Percentiles rank a stretch among this genome's conserved stretches.
Evolutionary conservation across 768 basidiomycete species (phyloP).

Genomic region (Mycena floridula): DNA sequence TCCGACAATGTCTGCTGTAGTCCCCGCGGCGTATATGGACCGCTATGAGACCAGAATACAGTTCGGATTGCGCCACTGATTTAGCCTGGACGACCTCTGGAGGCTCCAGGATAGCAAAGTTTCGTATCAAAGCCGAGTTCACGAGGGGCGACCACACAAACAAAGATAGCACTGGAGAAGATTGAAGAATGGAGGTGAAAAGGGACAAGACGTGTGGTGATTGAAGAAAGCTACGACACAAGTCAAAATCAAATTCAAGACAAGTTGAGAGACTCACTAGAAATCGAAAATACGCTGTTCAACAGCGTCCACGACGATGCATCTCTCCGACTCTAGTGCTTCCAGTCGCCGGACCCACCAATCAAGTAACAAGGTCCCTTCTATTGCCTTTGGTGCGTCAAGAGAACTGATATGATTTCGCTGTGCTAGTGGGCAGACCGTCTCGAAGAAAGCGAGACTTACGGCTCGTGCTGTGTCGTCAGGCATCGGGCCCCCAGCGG

Average conservation of each 20-base stretch:
- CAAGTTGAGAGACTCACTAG: not conserved
- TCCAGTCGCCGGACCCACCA: no score
- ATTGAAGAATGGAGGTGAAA: not conserved
- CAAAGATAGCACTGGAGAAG: not conserved
- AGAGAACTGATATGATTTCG: not conserved
- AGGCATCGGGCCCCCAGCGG: constrained; percentile 40
- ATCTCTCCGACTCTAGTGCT: no score
- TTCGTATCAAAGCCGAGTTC: not conserved
- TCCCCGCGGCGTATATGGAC: constrained; percentile 54
- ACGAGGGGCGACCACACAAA: not conserved
- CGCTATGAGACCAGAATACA: constrained; percentile 49
- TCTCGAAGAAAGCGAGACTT: not conserved
- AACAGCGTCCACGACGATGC: not conserved
- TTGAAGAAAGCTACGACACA: not conserved
- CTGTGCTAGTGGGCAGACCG: not conserved
- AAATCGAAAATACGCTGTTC: not conserved
- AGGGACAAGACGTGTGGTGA: not conserved
- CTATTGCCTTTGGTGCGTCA: not conserved
- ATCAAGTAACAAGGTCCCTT: no score
- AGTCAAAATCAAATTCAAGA: not conserved
- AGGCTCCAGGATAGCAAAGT: not conserved
- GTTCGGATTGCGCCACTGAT: constrained; percentile 35
- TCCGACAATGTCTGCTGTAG: constrained; percentile 47
- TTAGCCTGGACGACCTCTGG: not conserved
- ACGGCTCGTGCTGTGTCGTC: constrained; percentile 10